A percentile compares a stretch with the other conserved stretches of the same genome.
These are phyloP conservation scores for Candida insectorum DNA, from an alignment of 805 yeast species.

Conservation along the genomic window DNA sequence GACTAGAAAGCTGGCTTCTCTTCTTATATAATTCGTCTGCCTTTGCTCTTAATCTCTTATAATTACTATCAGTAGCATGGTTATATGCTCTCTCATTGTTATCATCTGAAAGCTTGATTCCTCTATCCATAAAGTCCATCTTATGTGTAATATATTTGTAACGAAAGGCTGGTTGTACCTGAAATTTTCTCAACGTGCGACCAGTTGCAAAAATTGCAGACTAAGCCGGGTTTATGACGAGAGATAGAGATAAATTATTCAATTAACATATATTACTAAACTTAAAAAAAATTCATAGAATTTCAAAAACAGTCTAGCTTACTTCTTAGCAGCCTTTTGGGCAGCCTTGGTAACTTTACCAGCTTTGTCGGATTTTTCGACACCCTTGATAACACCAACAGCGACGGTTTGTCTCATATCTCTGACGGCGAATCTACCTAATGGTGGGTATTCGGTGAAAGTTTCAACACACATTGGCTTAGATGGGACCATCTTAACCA, in stretches of 20 bases:
- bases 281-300: too few species aligned
- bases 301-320: too few species aligned
- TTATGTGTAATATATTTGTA: too few species aligned
- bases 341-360: slow-evolving; percentile 51
- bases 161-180: not conserved
- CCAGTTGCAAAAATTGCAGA: too few species aligned
- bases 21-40: slow-evolving; percentile 68
- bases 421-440: slow-evolving; percentile 70
- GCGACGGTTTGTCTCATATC: slow-evolving; percentile 99
- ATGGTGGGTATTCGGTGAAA: slow-evolving; percentile 44
- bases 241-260: too few species aligned
- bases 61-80: slow-evolving; percentile 67
- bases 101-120: slow-evolving; percentile 15
- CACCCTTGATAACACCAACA: slow-evolving; percentile 94
- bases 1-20: slow-evolving; percentile 50
- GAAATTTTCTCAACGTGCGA: too few species aligned
- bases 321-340: slow-evolving; percentile 45
- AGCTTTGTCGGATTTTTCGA: slow-evolving; percentile 46
- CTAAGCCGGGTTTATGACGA: too few species aligned
- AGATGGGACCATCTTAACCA: slow-evolving; percentile 41
- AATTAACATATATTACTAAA: too few species aligned
- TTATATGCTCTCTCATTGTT: slow-evolving; percentile 51
- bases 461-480: slow-evolving; percentile 45
- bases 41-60: slow-evolving; percentile 56
- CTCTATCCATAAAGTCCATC: slow-evolving; percentile 11